Percentiles rank a stretch among this genome's conserved stretches.
These are phyloP conservation scores for Conidiobolus coronatus DNA, from an alignment of 371 early-diverging fungal species.

Conservation along the genomic window DNA sequence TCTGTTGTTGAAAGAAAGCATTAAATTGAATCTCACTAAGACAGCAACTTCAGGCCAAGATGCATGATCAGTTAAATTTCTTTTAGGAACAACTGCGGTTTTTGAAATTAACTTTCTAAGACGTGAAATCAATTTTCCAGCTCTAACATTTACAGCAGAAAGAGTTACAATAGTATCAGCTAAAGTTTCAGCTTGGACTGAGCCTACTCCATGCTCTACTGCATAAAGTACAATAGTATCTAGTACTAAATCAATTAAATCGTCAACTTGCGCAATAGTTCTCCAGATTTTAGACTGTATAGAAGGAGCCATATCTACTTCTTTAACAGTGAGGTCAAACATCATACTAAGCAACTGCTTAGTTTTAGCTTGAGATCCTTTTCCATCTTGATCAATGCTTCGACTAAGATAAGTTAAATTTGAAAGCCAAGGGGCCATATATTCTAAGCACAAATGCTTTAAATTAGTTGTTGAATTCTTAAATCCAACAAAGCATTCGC, in stretches of 20 bases:
- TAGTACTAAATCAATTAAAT: conserved; percentile 52
- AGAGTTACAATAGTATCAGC: conserved; percentile 71
- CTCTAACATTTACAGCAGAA: conserved; percentile 50
- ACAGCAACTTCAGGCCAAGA: conserved; percentile 77
- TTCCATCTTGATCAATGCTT: conserved; percentile 9
- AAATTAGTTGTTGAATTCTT: conserved; percentile 44
- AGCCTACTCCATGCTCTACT: conserved; percentile 54
- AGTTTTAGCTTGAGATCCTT: conserved; percentile 21
- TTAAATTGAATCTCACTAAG: conserved; percentile 60
- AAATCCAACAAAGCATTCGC: conserved; percentile 70
- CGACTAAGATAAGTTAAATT: conserved; percentile 45
- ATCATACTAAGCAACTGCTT: conserved; percentile 49
- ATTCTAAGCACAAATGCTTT: conserved; percentile 66
- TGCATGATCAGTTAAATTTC: conserved; percentile 49
- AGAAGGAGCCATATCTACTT: conserved; percentile 61
- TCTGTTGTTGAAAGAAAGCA: conserved; percentile 73
- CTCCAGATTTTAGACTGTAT: conserved; percentile 75
- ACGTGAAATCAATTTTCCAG: conserved; percentile 50
- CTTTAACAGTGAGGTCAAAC: conserved; percentile 63
- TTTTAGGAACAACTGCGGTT: conserved; percentile 49
- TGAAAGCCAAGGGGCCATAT: conserved; percentile 72
- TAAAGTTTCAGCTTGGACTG: conserved; percentile 57
- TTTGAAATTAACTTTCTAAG: conserved; percentile 48
- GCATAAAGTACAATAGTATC: conserved; percentile 59
- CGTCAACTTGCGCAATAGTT: conserved; percentile 51